Base-by-base conservation (phyloP, 106 monocot species). In the Hemerocallis citrina region DNA sequence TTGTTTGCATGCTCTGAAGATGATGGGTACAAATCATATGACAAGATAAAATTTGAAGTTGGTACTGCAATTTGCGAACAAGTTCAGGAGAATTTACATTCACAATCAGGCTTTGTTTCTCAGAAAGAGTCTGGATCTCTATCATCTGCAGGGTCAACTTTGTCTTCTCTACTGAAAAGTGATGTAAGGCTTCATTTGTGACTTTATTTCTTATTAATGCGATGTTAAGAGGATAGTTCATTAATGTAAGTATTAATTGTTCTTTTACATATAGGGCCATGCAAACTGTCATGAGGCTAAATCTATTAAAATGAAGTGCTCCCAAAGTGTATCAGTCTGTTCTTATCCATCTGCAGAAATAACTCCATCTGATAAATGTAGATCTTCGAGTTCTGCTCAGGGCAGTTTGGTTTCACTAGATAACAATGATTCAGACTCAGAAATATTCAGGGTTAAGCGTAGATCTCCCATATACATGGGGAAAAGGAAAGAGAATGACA, bases 401-500 rank as follows among this genome's bases (percentile, higher is more conserved):
- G 61, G 16, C n/a, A 46, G 51, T 20, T 10, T 34, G 38, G 37
- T 27, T 38, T 17, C 55, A 6, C 67, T 71, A 36, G 78, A 73
- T 23, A 76, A 55, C 70, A 82, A 79, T 52, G 73, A 76, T 45
- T 83, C 82, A 42, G 88, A 88, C 36, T 63, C 69, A 12, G 82
- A 83, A 71, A 73, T 73, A 45, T 88, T 88, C 46, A 82, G 82
- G 55, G 82, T 88, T 7, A 88, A 88, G 51, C 82, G 44, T 29
- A 62, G 61, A 24, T 62, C 61, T 20, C 7, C 37, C 37, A 30
- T 65, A 8, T 73, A 42, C 44, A 13, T 61, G 33, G 64, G 69
- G 36, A 62, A 44, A 43, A 44, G 41, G 30, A 44, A 3, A 62
- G 69, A 68, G 45, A 77, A 40, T 27, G 25, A 34, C 46, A 9